Evolutionary conservation across 495 filamentous ascomycete species (phyloP), one percentile per base, ranked within the genome.

Genomic region (Elasticomyces elasticus): DNA sequence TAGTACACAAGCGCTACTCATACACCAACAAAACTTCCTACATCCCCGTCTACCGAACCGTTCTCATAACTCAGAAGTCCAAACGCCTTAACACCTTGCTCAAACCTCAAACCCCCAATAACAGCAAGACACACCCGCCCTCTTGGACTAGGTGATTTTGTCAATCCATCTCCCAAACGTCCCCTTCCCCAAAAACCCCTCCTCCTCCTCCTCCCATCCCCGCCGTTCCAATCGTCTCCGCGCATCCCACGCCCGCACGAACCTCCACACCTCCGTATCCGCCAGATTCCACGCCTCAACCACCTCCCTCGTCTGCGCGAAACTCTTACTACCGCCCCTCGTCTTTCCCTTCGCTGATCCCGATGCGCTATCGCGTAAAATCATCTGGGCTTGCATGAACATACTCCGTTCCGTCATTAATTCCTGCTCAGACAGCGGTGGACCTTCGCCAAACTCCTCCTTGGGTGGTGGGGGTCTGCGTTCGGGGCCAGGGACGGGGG

Each of bases 241-340:
- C 19, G 80, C 84, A 28, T 73, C 59, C 51, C 74, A 91, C 0
- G 92, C 91, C 59, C 82, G 74, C 9, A 86, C 84, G 62, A 98
- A 96, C 61, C 81, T 79, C 92, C 92, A 98, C 2, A 84, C 87
- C 70, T 98, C 92, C 9, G 86, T 85, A 68, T 95, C 89, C 5
- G 86, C 89, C 59, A 95, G 59, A 68, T 91, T 95, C 92, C 92
- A 98, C 56, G 86, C 84, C 74, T 96, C 92, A 17, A 86, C 76
- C 37, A 83, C 80, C 22, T 76, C 74, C 37, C 76, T 74, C 26
- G 88, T 67, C 43, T 62, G 69, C 45, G 35, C 23, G 46, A 59
- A 52, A 23, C 52, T 40, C 40, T 42, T 69, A 10, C 80, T 61
- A 13, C 77, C 72, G 2, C 75, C 30, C 38, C 64, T 27, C 42